phyloP scores from a whole-genome alignment of 768 basidiomycete species.

The Auriscalpium microsporum region DNA sequence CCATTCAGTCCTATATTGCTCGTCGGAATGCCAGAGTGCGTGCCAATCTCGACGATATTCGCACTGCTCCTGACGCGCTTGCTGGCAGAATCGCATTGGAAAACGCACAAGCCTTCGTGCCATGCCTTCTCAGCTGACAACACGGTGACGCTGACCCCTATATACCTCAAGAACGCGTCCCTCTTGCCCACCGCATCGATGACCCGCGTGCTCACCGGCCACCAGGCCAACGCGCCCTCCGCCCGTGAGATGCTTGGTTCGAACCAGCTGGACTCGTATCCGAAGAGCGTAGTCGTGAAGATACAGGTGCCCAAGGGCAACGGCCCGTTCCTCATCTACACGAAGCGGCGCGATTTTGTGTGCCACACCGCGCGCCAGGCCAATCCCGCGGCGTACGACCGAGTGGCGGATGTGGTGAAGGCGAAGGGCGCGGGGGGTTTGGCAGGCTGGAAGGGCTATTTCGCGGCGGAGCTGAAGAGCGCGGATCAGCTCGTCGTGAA shows the following conservation, averaged over 20 bases:
- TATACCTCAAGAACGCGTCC: slow-evolving; percentile 20
- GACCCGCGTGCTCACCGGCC: slow-evolving; percentile 23
- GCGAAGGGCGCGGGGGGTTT: slow-evolving; percentile 32
- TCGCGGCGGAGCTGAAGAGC: slow-evolving; percentile 41
- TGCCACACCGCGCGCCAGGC: slow-evolving; percentile 31
- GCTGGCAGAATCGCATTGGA: slow-evolving; percentile 38
- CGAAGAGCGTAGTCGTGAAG: slow-evolving; percentile 44
- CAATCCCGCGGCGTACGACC: slow-evolving; percentile 31
- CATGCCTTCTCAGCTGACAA: slow-evolving; percentile 34
- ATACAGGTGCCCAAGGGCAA: slow-evolving; percentile 34
- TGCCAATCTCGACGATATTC: not conserved
- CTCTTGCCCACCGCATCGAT: slow-evolving; percentile 23
- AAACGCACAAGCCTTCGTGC: slow-evolving; percentile 38
- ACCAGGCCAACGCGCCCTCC: slow-evolving; percentile 16
- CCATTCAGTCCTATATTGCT: slow-evolving; percentile 33
- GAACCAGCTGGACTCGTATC: slow-evolving; percentile 14
- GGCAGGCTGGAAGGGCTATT: slow-evolving; percentile 37
- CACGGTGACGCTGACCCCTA: slow-evolving; percentile 40
- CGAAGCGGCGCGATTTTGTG: slow-evolving; percentile 44
- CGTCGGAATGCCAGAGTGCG: slow-evolving; percentile 46
- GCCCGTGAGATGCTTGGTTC: slow-evolving; percentile 14
- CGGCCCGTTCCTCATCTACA: slow-evolving; percentile 35
- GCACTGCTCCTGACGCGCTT: not conserved
- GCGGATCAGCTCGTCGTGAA: slow-evolving; percentile 42
- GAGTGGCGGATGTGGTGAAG: slow-evolving; percentile 29